A percentile compares a stretch with the other conserved stretches of the same genome.
Conservation (phyloP, 352 stramenopile species). For the Blastocystis sp. region DNA sequence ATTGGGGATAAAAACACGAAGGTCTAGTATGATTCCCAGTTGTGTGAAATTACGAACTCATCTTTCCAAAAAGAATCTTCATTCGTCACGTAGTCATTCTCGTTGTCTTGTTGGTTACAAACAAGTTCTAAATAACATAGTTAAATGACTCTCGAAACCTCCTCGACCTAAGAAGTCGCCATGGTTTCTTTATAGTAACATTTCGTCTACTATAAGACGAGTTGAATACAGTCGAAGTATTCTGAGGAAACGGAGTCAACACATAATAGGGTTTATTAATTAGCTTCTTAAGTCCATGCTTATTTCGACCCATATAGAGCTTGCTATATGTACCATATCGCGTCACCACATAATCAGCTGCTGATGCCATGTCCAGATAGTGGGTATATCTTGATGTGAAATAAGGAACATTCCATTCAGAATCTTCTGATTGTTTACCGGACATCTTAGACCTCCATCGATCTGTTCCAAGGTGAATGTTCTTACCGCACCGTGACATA, state of each 20-base stretch:
- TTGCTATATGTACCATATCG: neutral
- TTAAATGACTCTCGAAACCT: no score
- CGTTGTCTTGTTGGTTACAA: neutral
- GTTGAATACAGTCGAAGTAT: no score
- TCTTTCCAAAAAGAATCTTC: neutral
- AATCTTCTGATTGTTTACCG: neutral
- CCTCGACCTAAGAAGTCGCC: no score
- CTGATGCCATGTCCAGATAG: neutral
- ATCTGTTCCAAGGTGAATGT: neutral
- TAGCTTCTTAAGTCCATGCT: neutral
- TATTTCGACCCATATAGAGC: neutral
- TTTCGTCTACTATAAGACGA: no score
- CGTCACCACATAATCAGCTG: neutral
- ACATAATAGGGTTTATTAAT: neutral
- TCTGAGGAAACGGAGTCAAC: neutral
- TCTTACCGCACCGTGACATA: neutral
- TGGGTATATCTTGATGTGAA: neutral
- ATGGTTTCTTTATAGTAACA: no score
- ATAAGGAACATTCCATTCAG: neutral
- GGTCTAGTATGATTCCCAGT: neutral
- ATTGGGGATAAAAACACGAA: neutral
- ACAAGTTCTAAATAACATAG: neutral
- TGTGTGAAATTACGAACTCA: constrained; percentile 10
- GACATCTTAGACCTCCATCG: neutral
- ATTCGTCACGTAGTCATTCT: neutral